Percentiles rank a stretch among this genome's conserved stretches.
phyloP scores from a whole-genome alignment of 1,284 basidiomycete genomes.

The Leccinum subrobustum region DNA sequence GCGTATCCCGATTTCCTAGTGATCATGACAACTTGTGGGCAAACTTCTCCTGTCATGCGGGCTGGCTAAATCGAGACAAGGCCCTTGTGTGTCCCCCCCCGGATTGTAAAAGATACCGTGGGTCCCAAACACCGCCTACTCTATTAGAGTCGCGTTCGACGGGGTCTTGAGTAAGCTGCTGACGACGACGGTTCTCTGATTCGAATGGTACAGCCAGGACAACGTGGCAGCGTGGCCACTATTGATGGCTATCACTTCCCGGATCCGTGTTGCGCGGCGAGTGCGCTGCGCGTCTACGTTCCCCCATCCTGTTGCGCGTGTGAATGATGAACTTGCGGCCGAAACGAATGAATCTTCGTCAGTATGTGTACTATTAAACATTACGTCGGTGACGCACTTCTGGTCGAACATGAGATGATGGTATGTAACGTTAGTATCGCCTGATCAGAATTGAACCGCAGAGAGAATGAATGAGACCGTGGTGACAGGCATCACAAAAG shows the following conservation, averaged over 20 bases:
- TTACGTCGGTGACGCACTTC: slow-evolving; percentile 17
- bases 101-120: slow-evolving; percentile 7
- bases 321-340: slow-evolving; percentile 8
- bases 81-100: slow-evolving; percentile 1
- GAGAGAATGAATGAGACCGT: neutral
- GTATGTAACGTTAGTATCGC: neutral
- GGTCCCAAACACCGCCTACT: slow-evolving; percentile 1
- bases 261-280: slow-evolving; percentile 11
- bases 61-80: slow-evolving; percentile 4
- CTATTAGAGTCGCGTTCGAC: slow-evolving; percentile 17
- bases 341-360: slow-evolving; percentile 1
- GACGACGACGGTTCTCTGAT: slow-evolving; percentile 10
- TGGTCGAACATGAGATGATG: neutral
- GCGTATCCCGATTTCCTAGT: slow-evolving; percentile 7
- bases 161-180: slow-evolving; percentile 17
- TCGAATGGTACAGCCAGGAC: slow-evolving; percentile 7
- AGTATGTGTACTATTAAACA: neutral
- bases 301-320: slow-evolving; percentile 11
- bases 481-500: neutral
- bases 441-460: neutral
- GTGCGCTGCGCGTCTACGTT: neutral
- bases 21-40: slow-evolving; percentile 21
- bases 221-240: slow-evolving; percentile 18
- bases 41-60: slow-evolving; percentile 13
- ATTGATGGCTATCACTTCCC: slow-evolving; percentile 10